phyloP scores from a whole-genome alignment of 2,329 filamentous ascomycete genomes.

The Ophioceras dolichostomum region DNA sequence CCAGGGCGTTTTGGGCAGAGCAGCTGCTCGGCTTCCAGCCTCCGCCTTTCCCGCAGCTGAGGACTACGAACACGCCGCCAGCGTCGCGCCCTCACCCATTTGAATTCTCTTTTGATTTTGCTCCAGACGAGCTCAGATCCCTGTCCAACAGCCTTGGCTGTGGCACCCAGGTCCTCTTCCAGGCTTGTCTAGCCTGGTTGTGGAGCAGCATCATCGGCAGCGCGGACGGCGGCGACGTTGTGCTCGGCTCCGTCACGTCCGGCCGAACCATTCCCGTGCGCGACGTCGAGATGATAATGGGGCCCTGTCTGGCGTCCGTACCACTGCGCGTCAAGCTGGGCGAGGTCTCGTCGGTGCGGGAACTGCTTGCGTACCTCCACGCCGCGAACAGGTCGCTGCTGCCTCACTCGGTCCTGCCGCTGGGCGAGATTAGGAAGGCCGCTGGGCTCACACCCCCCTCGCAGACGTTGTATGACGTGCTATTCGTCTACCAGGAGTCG shows the following conservation, averaged over 20 bases:
- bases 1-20: constrained; percentile 57
- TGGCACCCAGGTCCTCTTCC: constrained; percentile 62
- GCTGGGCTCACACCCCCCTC: constrained; percentile 40
- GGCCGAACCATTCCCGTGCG: constrained; percentile 63
- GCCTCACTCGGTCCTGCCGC: constrained; percentile 47
- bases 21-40: constrained; percentile 46
- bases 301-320: constrained; percentile 67
- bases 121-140: constrained; percentile 19
- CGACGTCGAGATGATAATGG: constrained; percentile 60
- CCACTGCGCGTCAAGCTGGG: constrained; percentile 56
- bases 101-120: constrained; percentile 17
- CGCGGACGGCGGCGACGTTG: constrained; percentile 52
- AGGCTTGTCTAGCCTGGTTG: constrained; percentile 56
- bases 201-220: constrained; percentile 52
- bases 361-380: constrained; percentile 54
- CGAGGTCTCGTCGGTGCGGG: constrained; percentile 35
- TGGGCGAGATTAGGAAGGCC: constrained; percentile 56
- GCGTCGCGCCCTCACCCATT: constrained; percentile 7
- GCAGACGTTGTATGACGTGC: constrained; percentile 57
- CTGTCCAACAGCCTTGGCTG: constrained; percentile 29
- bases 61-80: constrained; percentile 8
- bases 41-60: constrained; percentile 43
- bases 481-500: constrained; percentile 80
- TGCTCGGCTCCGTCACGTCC: constrained; percentile 71
- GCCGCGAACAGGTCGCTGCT: constrained; percentile 52